Evolutionary conservation across 2,329 filamentous ascomycete genomes (phyloP), one percentile per base, ranked within the genome.

Genomic region (Colletotrichum cereale): DNA sequence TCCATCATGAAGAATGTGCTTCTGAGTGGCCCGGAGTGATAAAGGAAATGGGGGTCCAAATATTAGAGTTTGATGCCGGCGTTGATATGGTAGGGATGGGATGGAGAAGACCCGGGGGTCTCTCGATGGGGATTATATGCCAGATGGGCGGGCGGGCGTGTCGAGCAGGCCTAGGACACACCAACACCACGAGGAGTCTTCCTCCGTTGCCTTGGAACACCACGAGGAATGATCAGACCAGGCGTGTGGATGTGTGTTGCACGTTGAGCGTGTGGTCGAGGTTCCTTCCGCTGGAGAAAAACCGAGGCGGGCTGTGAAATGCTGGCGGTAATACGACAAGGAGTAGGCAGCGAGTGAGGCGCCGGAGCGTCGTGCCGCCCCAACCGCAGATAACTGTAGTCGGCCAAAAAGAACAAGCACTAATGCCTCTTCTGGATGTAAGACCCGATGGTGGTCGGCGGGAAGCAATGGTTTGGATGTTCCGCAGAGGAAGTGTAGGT

Each of bases 1-100:
- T 73, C 72, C 72, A 73, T 73, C 36, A 36, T 63, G 21, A 42
- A 50, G 16, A 62, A 44, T 55, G n/a, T 40, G 11, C 26, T 26
- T 21, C 14, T 4, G 3, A 18, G 34, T 44, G 5, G 34, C 52
- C 44, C 38, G 16, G 47, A 42, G 16, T 36, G 57, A 16, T 24
- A 26, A 56, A 18, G 7, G 8, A 62, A 40, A 55, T 50, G 34
- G 21, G 40, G 38, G 58, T 68, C 58, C 58, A 71, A 24, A 21
- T 6, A 63, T 68, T 60, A 68, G 31, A 24, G 29, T 52, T 40
- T 67, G 40, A 3, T 52, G 34, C 8, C 34, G 48, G 14, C 29
- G 34, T 5, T 62, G 65, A 52, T 29, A 36, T 29, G 44, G 47
- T 55, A 40, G n/a, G 38, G 44, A 36, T 31, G 29, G 44, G 47